These are phyloP conservation scores for Lepidopterella palustris DNA, from an alignment of 495 filamentous ascomycete species.

Conservation along the genomic window DNA sequence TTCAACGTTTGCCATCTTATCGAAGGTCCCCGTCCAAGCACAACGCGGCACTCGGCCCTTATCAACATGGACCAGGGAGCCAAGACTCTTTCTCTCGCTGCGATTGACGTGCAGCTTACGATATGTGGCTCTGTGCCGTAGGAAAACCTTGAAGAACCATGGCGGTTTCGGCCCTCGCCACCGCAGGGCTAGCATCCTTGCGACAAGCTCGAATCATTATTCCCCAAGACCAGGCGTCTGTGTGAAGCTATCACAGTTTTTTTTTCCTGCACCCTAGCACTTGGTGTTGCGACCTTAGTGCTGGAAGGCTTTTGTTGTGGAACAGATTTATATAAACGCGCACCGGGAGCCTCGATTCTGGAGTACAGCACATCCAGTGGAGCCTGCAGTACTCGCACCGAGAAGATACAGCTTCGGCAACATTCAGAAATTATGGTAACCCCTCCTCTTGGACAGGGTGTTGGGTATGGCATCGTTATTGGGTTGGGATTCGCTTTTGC, in stretches of 20 bases:
- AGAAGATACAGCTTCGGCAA: constrained; percentile 3
- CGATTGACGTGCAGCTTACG: constrained; percentile 2
- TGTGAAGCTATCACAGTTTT: background rate
- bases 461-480: constrained; percentile 36
- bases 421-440: background rate
- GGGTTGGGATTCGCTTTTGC: constrained; percentile 37
- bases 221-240: background rate
- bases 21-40: constrained; percentile 1
- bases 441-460: constrained; percentile 22
- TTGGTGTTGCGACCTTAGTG: background rate
- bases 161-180: background rate
- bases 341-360: background rate
- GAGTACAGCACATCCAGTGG: background rate
- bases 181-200: background rate
- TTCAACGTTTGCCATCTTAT: constrained; percentile 24
- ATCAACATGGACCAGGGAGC: constrained; percentile 21
- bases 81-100: no score
- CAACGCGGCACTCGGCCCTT: constrained; percentile 2
- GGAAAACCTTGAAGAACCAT: background rate
- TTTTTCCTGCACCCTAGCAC: background rate
- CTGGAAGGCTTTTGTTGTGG: background rate
- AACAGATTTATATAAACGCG: background rate
- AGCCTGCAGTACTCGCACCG: background rate
- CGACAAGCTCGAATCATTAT: background rate
- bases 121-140: background rate